Evolutionary conservation across 345 rosid species (phyloP), one percentile per base, ranked within the genome.

Genomic region (Citropsis articulata): DNA sequence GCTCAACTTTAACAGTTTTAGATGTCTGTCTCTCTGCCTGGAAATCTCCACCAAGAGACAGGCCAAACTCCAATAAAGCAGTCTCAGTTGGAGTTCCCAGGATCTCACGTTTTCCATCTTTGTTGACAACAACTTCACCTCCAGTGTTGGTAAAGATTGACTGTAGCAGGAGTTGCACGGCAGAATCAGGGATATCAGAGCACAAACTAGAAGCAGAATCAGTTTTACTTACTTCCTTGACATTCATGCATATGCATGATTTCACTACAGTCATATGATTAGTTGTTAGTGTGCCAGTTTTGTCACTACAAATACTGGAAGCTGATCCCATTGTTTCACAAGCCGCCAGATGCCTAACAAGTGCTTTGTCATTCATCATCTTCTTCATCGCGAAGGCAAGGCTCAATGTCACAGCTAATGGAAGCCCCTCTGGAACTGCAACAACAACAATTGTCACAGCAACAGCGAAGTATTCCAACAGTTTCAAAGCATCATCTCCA

Each of bases 301-400:
- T 95, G 75, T 95, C 98, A 12, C 98, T 95, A 64, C 98, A 95
- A 72, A 95, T 95, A 16, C 88, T 91, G 1, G 98, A 93, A n/a
- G 97, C 97, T 13, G 98, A 93, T 59, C 98, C 98, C 98, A 95
- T 95, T 4, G 98, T 93, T 85, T 93, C 98, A 77, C 98, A 95
- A 72, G 98, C 98, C 5, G 98, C 98, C 63, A 95, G 85, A 78
- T 95, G 98, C 5, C 98, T 83, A 22, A 95, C 98, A 18, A 95
- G 95, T 61, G 98, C 98, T 81, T 91, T 95, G 71, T 92, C 98
- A 57, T 93, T 95, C 98, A 93, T 95, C 98, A 95, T 95, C 81
- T 93, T 95, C 88, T 95, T 93, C 98, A 92, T 93, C 21, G 98
- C 98, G 77, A 95, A 95, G 33, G 98, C 98, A 71, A 95, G 94